Base-by-base conservation (phyloP, 345 rosid species). In the Schrenkiella parvula region DNA sequence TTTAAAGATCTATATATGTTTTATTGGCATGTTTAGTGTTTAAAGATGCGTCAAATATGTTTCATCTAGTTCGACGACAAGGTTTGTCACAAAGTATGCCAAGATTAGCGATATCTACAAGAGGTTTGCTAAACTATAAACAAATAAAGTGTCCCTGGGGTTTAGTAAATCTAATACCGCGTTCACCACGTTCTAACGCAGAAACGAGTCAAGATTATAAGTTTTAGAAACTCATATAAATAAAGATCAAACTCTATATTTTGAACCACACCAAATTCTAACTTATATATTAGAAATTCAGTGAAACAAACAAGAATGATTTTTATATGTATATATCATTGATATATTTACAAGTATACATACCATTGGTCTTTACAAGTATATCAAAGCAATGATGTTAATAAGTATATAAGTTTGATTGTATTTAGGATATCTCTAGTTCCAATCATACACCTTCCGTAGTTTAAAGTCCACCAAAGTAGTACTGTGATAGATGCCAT, bases 401-500 rank as follows among this genome's bases (percentile, higher is more conserved):
- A 22, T 39, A 61, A 23, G 17, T 14, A 14, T 38, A 39, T 39
- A 39, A 4, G 2, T 61, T n/a, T 12, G 38, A 25, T 3, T 23
- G 15, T 23, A 17, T 37, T 0, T 6, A 25, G 13, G 13, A n/a
- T n/a, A 52, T 50, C n/a, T 38, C 31, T 28, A 26, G 21, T 39
- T 41, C 74, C 75, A 71, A 37, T 19, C 15, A 50, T 17, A 38
- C 12, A 48, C 0, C 12, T 38, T 60, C 7, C 4, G 12, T 1
- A 59, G 25, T 1, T 12, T 25, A 35, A 6, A 0, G 0, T 35
- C 1, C 0, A 25, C 46, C 50, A 5, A 60, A 0, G 9, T 3
- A 29, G 11, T 71, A 50, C 25, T 51, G 15, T 61, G 75, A 51
- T 62, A 71, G 34, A 71, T 71, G 18, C 69, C 76, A 62, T 62